These are phyloP conservation scores for Infundibulicybe gibba DNA, from an alignment of 768 basidiomycete species.

Conservation along the genomic window DNA sequence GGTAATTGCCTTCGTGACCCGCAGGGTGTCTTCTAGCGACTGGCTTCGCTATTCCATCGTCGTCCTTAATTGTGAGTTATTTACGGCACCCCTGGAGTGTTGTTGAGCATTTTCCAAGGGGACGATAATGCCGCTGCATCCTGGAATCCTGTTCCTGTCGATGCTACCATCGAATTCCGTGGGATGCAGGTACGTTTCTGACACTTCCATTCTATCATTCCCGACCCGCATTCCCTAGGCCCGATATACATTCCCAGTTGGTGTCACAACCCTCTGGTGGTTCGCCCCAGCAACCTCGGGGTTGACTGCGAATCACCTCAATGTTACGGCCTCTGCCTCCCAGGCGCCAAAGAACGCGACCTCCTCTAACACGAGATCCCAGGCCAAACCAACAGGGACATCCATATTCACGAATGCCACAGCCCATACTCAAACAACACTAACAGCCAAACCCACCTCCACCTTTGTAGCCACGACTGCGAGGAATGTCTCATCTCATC, in stretches of 20 bases:
- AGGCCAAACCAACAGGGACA: no score
- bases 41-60: constrained; percentile 68
- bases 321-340: no score
- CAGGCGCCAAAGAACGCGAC: no score
- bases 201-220: background rate
- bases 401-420: no score
- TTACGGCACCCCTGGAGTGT: background rate
- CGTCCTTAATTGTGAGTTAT: constrained; percentile 60
- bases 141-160: constrained; percentile 54
- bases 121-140: constrained; percentile 43
- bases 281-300: constrained; percentile 18
- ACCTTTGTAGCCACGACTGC: no score
- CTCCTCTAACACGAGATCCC: no score
- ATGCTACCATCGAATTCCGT: constrained; percentile 60
- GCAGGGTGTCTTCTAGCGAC: constrained; percentile 47
- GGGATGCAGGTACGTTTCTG: constrained; percentile 44
- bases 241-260: constrained; percentile 74
- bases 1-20: constrained; percentile 67
- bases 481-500: no score
- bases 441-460: no score
- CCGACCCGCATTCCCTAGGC: constrained; percentile 32
- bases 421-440: no score
- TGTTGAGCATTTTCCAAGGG: constrained; percentile 24
- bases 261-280: constrained; percentile 60
- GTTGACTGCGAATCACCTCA: background rate